phyloP scores from a whole-genome alignment of 1,139 yeast species.

The Pichia sp. region DNA sequence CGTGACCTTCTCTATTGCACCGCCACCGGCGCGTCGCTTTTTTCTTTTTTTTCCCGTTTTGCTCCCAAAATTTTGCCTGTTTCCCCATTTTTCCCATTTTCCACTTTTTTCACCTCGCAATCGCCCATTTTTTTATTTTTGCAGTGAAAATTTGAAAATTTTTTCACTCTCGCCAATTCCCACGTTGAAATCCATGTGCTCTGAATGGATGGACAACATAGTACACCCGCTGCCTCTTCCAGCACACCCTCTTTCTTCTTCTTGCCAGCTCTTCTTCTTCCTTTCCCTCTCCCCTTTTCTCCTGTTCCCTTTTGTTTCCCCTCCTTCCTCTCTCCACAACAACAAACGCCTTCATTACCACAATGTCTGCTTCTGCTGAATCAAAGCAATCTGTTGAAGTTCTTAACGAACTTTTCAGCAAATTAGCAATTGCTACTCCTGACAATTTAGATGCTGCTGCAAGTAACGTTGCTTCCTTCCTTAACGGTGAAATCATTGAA shows the following conservation, averaged over 20 bases:
- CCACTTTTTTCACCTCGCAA: no score
- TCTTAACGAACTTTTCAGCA: conserved; percentile 90
- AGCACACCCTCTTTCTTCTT: neutral
- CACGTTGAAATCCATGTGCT: neutral
- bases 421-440: conserved; percentile 82
- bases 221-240: neutral
- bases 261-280: conserved; percentile 1
- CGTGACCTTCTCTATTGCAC: no score
- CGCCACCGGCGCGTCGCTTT: no score
- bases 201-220: no score
- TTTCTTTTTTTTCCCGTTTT: no score
- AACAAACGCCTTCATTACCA: conserved; percentile 14
- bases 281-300: neutral
- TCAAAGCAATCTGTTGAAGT: conserved; percentile 72
- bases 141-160: conserved; percentile 4
- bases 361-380: conserved; percentile 64
- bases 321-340: neutral
- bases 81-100: no score
- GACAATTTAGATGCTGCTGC: conserved; percentile 89
- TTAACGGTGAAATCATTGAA: conserved; percentile 96
- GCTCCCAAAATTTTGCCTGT: no score
- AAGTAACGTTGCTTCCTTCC: conserved; percentile 85
- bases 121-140: no score
- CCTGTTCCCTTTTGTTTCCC: neutral
- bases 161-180: conserved; percentile 3